phyloP scores from a whole-genome alignment of 345 rosid species.

The Pistacia vera region DNA sequence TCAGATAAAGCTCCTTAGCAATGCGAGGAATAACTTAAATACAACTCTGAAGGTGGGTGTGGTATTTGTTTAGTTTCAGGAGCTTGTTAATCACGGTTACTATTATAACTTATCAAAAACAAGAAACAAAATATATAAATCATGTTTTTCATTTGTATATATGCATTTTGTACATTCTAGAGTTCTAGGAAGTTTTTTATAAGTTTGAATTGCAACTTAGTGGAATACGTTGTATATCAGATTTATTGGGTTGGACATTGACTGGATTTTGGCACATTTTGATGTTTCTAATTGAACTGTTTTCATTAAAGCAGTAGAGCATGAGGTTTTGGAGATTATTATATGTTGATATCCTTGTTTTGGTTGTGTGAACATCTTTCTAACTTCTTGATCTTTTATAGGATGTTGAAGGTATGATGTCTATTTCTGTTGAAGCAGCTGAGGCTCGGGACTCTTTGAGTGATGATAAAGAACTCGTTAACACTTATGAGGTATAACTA shows the following conservation, averaged over 20 bases:
- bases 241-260: neutral
- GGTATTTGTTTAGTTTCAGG: slow-evolving; percentile 5
- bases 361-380: neutral
- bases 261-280: slow-evolving; percentile 4
- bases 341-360: slow-evolving; percentile 10
- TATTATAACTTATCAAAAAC: neutral
- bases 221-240: neutral
- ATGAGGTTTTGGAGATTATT: slow-evolving; percentile 21
- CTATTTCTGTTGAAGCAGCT: slow-evolving; percentile 96
- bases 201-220: neutral
- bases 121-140: neutral
- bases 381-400: slow-evolving; percentile 32
- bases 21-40: slow-evolving; percentile 89
- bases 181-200: too few relatives aligned
- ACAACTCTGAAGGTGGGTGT: slow-evolving; percentile 78
- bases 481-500: slow-evolving; percentile 82
- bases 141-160: neutral
- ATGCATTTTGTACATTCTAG: too few relatives aligned
- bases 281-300: neutral
- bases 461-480: slow-evolving; percentile 94
- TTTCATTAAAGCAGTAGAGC: slow-evolving; percentile 1
- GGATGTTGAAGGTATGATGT: slow-evolving; percentile 99
- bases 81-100: slow-evolving; percentile 3
- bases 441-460: slow-evolving; percentile 89
- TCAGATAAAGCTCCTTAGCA: slow-evolving; percentile 96